Evolutionary conservation across 2,329 filamentous ascomycete genomes (phyloP).

Genomic region (Clarireedia homoeocarpa): DNA sequence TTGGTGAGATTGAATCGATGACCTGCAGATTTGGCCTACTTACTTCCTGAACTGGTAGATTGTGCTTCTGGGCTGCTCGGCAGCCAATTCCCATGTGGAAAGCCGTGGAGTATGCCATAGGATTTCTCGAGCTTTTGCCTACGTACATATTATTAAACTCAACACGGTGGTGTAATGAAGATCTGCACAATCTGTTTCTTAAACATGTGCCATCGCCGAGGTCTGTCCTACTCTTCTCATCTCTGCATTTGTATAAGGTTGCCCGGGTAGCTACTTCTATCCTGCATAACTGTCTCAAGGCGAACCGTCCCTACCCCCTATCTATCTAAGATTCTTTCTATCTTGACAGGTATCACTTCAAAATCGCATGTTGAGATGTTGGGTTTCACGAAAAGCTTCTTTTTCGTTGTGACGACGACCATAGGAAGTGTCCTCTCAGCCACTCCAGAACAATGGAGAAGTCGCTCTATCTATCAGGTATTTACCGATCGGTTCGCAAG

Average conservation of each 20-base stretch:
- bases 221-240: no score
- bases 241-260: no score
- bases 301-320: no score
- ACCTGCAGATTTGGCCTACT: neutral
- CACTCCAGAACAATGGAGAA: neutral
- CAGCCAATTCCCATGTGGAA: no score
- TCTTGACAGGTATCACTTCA: neutral
- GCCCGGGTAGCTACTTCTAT: no score
- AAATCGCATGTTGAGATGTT: neutral
- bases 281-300: no score
- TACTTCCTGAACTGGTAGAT: neutral
- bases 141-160: no score
- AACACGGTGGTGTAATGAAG: no score
- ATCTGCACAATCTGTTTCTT: no score
- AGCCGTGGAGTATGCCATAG: no score
- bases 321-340: neutral
- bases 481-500: conserved; percentile 33
- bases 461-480: conserved; percentile 7
- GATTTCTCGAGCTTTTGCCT: no score
- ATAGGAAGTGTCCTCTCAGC: neutral
- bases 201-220: no score
- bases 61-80: neutral
- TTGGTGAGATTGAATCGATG: neutral
- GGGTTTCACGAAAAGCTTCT: neutral
- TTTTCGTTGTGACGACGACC: neutral